A percentile compares a stretch with the other conserved stretches of the same genome.
Conservation (phyloP, 331 rosid species). For the Quercus phellos region DNA sequence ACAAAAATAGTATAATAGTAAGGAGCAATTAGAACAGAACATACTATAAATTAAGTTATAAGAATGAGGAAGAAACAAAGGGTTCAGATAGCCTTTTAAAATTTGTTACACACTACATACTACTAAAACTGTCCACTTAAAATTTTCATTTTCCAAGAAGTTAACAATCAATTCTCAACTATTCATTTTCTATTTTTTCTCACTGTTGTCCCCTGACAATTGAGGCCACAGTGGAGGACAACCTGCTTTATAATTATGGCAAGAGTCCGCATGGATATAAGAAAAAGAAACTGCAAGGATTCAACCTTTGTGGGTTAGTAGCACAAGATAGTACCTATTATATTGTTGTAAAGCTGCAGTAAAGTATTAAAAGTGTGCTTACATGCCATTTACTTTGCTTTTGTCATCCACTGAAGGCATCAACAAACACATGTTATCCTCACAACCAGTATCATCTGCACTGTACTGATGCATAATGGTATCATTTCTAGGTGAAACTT, state of each 20-base stretch:
- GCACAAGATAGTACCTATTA: background rate
- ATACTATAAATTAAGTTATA: background rate
- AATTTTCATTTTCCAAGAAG: constrained; percentile 3
- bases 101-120: background rate
- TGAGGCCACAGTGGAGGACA: background rate
- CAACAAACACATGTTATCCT: constrained; percentile 30
- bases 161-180: background rate
- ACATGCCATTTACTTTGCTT: constrained; percentile 45
- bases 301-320: background rate
- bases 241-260: background rate
- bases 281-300: background rate
- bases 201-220: background rate
- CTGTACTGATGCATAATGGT: constrained; percentile 20
- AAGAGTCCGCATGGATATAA: background rate
- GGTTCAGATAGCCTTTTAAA: background rate
- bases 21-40: constrained; percentile 11
- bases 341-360: background rate
- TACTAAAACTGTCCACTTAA: background rate
- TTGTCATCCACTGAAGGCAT: constrained; percentile 34
- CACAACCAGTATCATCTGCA: constrained; percentile 24
- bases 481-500: constrained; percentile 31
- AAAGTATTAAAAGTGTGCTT: constrained; percentile 29
- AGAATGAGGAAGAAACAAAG: background rate
- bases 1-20: constrained; percentile 11
- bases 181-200: background rate